A percentile compares a stretch with the other conserved stretches of the same genome.
Conservation (phyloP, 2,329 filamentous ascomycete species). For the Chrysoporthe deuterocubensis region DNA sequence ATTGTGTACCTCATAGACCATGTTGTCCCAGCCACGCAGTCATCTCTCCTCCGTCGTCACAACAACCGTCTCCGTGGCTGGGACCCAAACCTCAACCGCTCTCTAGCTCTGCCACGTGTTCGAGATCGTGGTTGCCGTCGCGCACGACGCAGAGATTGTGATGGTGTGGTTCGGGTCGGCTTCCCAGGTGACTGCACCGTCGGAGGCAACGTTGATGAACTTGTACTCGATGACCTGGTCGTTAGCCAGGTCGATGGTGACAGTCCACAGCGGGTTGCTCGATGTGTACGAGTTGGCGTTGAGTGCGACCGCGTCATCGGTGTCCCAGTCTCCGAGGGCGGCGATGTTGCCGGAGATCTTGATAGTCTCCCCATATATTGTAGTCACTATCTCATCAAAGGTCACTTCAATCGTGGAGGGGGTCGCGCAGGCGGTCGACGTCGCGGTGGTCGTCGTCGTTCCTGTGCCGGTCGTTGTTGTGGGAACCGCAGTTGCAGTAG, state of each 20-base stretch:
- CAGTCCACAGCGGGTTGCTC: slow-evolving; percentile 65
- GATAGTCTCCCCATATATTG: slow-evolving; percentile 65
- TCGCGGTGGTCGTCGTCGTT: slow-evolving; percentile 32
- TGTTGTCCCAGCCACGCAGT: not conserved
- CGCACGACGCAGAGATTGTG: slow-evolving; percentile 40
- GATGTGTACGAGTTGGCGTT: slow-evolving; percentile 62
- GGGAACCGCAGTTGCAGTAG: slow-evolving; percentile 36
- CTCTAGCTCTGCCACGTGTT: slow-evolving; percentile 40
- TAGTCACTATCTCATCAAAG: slow-evolving; percentile 63
- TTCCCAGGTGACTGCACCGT: slow-evolving; percentile 67
- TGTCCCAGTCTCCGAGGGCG: slow-evolving; percentile 67
- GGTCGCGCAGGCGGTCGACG: slow-evolving; percentile 42
- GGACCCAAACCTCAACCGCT: too few species aligned
- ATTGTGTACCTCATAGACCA: not conserved
- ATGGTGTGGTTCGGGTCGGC: slow-evolving; percentile 56
- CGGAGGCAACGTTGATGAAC: slow-evolving; percentile 63
- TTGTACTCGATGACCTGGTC: slow-evolving; percentile 68
- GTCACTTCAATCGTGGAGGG: slow-evolving; percentile 60
- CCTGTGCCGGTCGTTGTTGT: slow-evolving; percentile 33
- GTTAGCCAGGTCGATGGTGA: slow-evolving; percentile 56
- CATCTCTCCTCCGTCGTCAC: too few species aligned
- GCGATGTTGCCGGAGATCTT: slow-evolving; percentile 65
- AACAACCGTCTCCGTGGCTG: too few species aligned
- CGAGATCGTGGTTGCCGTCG: slow-evolving; percentile 35
- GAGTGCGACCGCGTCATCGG: slow-evolving; percentile 57